Base-by-base conservation (phyloP, 768 basidiomycete species). In the Imleria badia region DNA sequence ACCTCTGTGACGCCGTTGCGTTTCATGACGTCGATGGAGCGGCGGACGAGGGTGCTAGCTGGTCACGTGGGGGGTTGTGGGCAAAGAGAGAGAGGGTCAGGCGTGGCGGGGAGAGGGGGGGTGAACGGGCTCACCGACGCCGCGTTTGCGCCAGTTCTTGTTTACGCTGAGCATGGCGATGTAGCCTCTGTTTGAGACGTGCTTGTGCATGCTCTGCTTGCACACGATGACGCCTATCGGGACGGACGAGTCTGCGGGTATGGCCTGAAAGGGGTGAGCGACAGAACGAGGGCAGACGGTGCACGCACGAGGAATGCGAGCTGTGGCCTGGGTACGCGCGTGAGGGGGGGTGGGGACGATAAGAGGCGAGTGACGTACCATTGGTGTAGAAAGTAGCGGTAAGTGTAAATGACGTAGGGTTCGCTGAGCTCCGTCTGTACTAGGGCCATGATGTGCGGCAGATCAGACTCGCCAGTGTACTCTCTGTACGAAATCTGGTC, bases 91-190 rank as follows among this genome's bases (percentile, higher is more conserved):
- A 4, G 26, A 6, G 39, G 38, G 39, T 47, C n/a, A 52, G 41
- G 31, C 29, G 15, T 29, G 39, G 52, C n/a, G 10, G 6, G 13
- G 29, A 10, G 29, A 10, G 6, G 30, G 0, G 38, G 26, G 43
- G 13, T 15, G 6, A 30, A 57, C 55, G 58, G 52, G 81, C 89
- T 69, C 70, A 94, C 94, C 93, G 68, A 98, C 93, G 33, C 97
- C 96, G 49, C 87, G 84, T 72, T 96, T 89, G 35, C 96, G 79
- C 82, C 86, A 97, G 36, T 77, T 72, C 71, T 85, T 86, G 71
- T 82, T 80, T 29, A 98, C 94, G 65, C 91, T 93, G 51, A 98
- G 82, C 97, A 98, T 98, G 35, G 95, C 97, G 54, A 99, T 96
- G 69, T 99, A 99, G 14, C 97, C 97, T 67, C 97, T 75, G 68